A percentile compares a stretch with the other conserved stretches of the same genome.
Conservation (phyloP, 345 rosid species). For the Limnanthes douglasii region DNA sequence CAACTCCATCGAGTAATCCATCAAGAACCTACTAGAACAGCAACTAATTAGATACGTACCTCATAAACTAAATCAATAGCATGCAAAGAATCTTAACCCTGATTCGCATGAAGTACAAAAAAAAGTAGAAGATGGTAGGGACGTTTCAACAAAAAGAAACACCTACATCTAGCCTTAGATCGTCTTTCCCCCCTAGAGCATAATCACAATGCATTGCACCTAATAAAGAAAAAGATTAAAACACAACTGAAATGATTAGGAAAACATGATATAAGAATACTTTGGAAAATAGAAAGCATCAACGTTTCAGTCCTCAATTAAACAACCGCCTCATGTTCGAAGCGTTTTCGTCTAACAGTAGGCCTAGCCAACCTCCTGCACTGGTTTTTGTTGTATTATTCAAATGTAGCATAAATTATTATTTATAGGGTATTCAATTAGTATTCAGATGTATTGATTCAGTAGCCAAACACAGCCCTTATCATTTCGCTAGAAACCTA, state of each 20-base stretch:
- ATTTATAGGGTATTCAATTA: too few species aligned
- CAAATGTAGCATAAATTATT: neutral
- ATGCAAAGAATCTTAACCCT: slow-evolving; percentile 3
- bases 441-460: too few species aligned
- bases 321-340: too few species aligned
- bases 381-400: neutral
- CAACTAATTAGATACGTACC: slow-evolving; percentile 7
- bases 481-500: too few species aligned
- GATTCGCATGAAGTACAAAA: neutral
- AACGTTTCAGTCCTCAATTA: neutral
- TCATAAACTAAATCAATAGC: slow-evolving; percentile 4
- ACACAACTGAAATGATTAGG: neutral
- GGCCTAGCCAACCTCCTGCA: neutral
- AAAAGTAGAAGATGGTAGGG: neutral
- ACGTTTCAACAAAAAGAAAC: slow-evolving; percentile 8
- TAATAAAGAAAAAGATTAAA: slow-evolving; percentile 11
- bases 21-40: slow-evolving; percentile 50
- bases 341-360: too few species aligned
- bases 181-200: slow-evolving; percentile 30
- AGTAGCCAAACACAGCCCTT: too few species aligned
- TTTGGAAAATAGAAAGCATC: neutral
- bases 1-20: slow-evolving; percentile 54
- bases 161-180: slow-evolving; percentile 56
- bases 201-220: slow-evolving; percentile 38
- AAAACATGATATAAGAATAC: neutral